These are phyloP conservation scores for Rhizophora apiculata DNA, from an alignment of 345 rosid genomes.

Conservation along the genomic window DNA sequence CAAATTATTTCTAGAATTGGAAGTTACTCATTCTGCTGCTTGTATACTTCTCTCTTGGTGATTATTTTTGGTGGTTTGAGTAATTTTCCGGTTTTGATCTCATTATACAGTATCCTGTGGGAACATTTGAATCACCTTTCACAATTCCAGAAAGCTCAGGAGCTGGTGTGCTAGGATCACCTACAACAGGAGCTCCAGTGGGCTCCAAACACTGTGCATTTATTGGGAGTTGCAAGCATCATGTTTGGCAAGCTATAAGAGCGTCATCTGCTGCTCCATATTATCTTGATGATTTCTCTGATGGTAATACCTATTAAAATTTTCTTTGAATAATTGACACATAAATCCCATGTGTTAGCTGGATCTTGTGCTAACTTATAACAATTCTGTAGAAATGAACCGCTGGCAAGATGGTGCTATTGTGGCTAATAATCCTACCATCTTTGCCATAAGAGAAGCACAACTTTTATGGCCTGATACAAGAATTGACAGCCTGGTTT, in stretches of 20 bases:
- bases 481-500: conserved; percentile 86
- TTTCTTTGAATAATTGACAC: neutral
- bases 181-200: conserved; percentile 69
- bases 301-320: conserved; percentile 44
- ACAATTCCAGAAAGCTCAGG: conserved; percentile 77
- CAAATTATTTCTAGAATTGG: neutral
- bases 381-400: conserved; percentile 45
- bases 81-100: conserved; percentile 13
- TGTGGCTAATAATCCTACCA: conserved; percentile 95
- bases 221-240: conserved; percentile 96
- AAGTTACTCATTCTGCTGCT: conserved; percentile 6
- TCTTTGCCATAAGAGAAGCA: conserved; percentile 93
- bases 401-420: conserved; percentile 99
- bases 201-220: conserved; percentile 91
- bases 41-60: neutral
- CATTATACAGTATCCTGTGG: conserved; percentile 71
- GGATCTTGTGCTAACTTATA: neutral
- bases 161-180: conserved; percentile 50
- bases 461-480: conserved; percentile 99
- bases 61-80: neutral
- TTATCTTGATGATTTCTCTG: conserved; percentile 97
- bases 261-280: conserved; percentile 99
- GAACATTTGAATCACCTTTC: conserved; percentile 85
- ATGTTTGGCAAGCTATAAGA: conserved; percentile 95
- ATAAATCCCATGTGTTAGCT: neutral